A percentile compares a stretch with the other conserved stretches of the same genome.
These are phyloP conservation scores for Anaeromyces robustus DNA, from an alignment of 192 early-diverging fungal species.

Conservation along the genomic window DNA sequence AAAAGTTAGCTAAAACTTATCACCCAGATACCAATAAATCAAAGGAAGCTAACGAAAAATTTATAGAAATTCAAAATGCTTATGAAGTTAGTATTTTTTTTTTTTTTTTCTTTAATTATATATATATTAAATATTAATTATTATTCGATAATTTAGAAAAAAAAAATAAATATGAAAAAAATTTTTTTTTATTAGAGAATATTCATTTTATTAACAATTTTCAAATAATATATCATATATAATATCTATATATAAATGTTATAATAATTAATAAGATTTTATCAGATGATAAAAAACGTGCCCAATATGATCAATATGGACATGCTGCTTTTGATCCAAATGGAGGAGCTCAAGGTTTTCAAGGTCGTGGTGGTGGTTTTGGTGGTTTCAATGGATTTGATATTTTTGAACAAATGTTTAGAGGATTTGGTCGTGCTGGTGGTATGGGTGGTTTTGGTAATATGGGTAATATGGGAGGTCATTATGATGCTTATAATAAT, in stretches of 20 bases:
- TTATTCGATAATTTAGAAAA: no score
- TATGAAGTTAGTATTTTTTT: conserved; percentile 47
- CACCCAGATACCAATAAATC: conserved; percentile 98
- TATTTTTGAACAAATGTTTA: conserved; percentile 61
- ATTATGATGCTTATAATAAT: conserved; percentile 3
- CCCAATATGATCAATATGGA: conserved; percentile 85
- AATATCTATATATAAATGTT: no score
- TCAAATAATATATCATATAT: no score
- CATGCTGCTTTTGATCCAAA: conserved; percentile 16
- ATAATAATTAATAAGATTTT: conserved; percentile 65
- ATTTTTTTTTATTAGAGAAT: no score
- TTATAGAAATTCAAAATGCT: conserved; percentile 92
- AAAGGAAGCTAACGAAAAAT: conserved; percentile 80
- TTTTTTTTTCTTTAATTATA: not conserved
- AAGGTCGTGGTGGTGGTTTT: conserved; percentile 22
- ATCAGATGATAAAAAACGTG: conserved; percentile 79
- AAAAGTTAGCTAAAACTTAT: conserved; percentile 76
- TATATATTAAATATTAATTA: no score
- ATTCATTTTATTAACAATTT: no score
- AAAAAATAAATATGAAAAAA: no score
- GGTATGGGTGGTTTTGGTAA: conserved; percentile 17
- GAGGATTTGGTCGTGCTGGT: conserved; percentile 24
- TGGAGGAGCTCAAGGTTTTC: conserved; percentile 17
- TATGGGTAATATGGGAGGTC: conserved; percentile 9
- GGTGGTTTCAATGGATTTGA: conserved; percentile 42